These are phyloP conservation scores for Pyricularia grisea DNA, from an alignment of 2,329 filamentous ascomycete genomes.

Conservation along the genomic window DNA sequence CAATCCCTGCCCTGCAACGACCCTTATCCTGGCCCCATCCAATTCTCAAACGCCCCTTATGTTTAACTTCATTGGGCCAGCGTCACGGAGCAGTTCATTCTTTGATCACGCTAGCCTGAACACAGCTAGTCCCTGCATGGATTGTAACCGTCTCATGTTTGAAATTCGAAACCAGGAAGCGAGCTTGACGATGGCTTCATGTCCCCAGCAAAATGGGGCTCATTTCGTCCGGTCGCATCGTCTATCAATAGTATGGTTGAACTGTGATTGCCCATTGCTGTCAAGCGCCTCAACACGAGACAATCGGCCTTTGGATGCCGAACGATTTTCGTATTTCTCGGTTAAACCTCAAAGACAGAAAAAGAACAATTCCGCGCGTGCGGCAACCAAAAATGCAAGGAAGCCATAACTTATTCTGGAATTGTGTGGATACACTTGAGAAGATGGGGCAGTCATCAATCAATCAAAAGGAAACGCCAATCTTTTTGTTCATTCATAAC, in stretches of 20 bases:
- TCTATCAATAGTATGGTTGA: neutral
- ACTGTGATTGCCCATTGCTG: neutral
- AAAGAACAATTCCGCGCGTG: neutral
- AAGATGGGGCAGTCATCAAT: neutral
- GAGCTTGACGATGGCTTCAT: neutral
- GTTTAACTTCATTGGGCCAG: neutral
- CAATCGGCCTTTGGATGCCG: neutral
- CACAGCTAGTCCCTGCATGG: neutral
- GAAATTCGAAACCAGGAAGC: neutral
- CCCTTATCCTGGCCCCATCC: neutral
- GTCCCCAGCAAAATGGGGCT: neutral
- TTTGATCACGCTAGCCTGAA: neutral
- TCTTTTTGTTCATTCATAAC: neutral
- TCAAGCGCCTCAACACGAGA: neutral
- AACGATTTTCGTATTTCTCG: neutral
- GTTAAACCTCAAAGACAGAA: neutral
- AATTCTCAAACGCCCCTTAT: neutral
- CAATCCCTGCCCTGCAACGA: neutral
- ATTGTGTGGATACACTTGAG: neutral
- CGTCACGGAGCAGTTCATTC: no score
- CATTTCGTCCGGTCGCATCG: neutral
- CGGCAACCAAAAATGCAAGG: neutral
- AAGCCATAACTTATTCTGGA: neutral
- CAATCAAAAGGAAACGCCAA: neutral
- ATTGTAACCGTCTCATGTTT: neutral